Base-by-base conservation (phyloP, 2,329 filamentous ascomycete genomes). In the Phyllosticta citribraziliensis region DNA sequence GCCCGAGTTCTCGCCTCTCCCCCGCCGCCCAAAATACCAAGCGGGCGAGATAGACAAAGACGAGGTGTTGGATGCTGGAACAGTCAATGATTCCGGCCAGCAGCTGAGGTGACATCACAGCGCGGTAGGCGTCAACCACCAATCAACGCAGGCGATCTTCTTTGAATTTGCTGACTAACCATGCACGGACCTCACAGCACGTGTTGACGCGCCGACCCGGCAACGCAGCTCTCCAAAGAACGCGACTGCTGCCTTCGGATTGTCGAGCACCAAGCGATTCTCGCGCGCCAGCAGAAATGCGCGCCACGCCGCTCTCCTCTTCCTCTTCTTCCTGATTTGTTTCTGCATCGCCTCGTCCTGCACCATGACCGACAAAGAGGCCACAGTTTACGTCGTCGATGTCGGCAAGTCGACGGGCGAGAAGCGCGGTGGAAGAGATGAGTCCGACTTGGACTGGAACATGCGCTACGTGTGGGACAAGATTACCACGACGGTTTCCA, bases 391-490 rank as follows among this genome's bases (percentile, higher is more conserved):
- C 74, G 88, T 99, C 67, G 76, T 99, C 63, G 94, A 99, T 75
- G 79, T 97, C 24, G 92, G 91, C 62, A 80, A 78, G 69, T 89
- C 92, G n/a, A 97, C 96, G 89, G 87, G 81, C 62, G 79, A 88
- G 70, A 82, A 79, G 67, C 83, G 85, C 67, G 81, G 84, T 75
- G 90, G 88, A 25, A 85, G 94, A 66, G 72, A 78, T 20, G 84
- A 93, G 72, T 88, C 88, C 2, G 88, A 97, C 72, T 82, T 99
- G 19, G 90, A 97, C 63, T 99, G 88, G 85, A 84, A 85, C 55
- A 86, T 97, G 84, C 84, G 85, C 64, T 99, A 96, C 75, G 83
- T 97, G 56, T 99, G 93, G 92, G 93, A 97, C 79, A 94, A 89
- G 72, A 88, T 95, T 66, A 87, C 87, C 5, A 84, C 83, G 8